Evolutionary conservation across 129 eudicot species (phyloP).

Genomic region (Flaveria robusta): DNA sequence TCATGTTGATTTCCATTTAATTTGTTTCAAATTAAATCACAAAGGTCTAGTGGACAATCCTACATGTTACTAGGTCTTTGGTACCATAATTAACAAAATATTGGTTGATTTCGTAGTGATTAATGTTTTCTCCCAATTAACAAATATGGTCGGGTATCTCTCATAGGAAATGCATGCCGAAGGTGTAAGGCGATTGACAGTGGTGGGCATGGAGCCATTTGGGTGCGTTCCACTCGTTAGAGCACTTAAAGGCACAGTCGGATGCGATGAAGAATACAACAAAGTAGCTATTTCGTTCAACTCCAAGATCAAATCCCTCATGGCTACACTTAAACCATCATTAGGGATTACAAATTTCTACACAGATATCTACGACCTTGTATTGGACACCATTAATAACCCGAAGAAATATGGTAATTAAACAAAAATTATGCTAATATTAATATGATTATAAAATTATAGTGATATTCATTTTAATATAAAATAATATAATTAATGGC

Average conservation of each 20-base stretch:
- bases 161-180: conserved; percentile 42
- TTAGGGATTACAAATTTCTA: conserved; percentile 30
- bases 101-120: no score
- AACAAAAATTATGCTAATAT: not conserved
- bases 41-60: not conserved
- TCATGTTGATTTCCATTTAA: no score
- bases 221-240: conserved; percentile 56
- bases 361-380: conserved; percentile 39
- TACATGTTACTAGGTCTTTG: not conserved
- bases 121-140: not conserved
- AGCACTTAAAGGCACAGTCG: conserved; percentile 30
- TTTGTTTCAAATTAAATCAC: no score
- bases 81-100: not conserved
- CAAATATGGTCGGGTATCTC: not conserved
- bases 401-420: conserved; percentile 45
- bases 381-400: conserved; percentile 32
- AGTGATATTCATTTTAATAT: no score
- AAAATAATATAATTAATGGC: not conserved
- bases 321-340: conserved; percentile 36
- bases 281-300: conserved; percentile 52
- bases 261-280: conserved; percentile 45
- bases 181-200: conserved; percentile 51
- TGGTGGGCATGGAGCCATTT: conserved; percentile 53
- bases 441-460: not conserved
- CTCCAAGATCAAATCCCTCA: conserved; percentile 32